Percentiles rank a stretch among this genome's conserved stretches.
Evolutionary conservation across 2,329 filamentous ascomycete genomes (phyloP).

Genomic region (Periconia digitata): DNA sequence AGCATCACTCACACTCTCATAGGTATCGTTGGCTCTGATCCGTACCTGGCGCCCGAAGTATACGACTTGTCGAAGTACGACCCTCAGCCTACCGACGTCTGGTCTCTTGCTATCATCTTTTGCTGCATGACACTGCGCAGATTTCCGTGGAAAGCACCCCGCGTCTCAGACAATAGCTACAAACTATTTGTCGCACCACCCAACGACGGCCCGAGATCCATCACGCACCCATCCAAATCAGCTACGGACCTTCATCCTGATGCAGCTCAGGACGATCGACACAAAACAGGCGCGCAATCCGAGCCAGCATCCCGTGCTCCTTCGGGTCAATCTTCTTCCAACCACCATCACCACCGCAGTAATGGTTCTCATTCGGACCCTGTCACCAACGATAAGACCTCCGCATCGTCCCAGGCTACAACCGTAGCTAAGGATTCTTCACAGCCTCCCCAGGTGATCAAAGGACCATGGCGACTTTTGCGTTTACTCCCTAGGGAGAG

Average conservation of each 20-base stretch:
- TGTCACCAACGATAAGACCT: constrained; percentile 12
- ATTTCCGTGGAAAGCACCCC: constrained; percentile 96
- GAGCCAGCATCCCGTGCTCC: constrained; percentile 46
- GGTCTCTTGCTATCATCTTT: constrained; percentile 97
- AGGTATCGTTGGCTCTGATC: constrained; percentile 85
- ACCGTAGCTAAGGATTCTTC: constrained; percentile 64
- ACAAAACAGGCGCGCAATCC: constrained; percentile 32
- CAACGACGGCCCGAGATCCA: constrained; percentile 51
- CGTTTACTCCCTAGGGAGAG: constrained; percentile 86
- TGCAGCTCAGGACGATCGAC: constrained; percentile 32
- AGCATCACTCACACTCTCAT: constrained; percentile 16
- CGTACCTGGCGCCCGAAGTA: constrained; percentile 94
- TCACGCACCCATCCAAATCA: constrained; percentile 36
- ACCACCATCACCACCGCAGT: constrained; percentile 33
- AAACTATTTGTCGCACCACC: constrained; percentile 88
- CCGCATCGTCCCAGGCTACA: constrained; percentile 15
- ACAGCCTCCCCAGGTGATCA: constrained; percentile 63
- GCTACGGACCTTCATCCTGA: constrained; percentile 43
- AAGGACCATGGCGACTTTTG: constrained; percentile 88
- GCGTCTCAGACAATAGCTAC: constrained; percentile 89
- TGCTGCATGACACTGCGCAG: constrained; percentile 96
- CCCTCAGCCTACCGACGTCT: constrained; percentile 90
- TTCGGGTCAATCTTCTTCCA: constrained; percentile 22
- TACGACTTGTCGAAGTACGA: constrained; percentile 94
- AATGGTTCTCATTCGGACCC: constrained; percentile 25